Base-by-base conservation (phyloP, 495 filamentous ascomycete species). In the Aspergillus panamensis region DNA sequence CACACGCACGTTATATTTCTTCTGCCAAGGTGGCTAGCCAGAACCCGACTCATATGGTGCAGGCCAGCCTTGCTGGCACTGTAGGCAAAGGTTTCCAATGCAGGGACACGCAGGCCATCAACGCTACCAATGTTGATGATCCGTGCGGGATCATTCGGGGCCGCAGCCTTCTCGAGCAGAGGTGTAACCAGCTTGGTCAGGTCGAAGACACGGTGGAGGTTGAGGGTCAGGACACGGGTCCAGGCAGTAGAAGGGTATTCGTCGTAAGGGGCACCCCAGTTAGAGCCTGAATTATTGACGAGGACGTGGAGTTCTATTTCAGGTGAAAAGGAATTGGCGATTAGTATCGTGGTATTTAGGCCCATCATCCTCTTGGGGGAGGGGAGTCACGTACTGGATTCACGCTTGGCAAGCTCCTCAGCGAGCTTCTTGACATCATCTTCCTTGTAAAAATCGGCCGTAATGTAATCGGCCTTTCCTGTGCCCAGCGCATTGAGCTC, bases 161-260 rank as follows among this genome's bases (percentile, higher is more conserved):
- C 65, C 13, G 77, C 69, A 1, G 69, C 79, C 55, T 75, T 79
- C 70, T 89, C 85, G 49, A 94, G 74, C 21, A 91, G 73, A 2
- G 89, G 89, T 2, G 88, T 87, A 16, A 90, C 79, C 3, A 82
- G 75, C 68, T 88, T 86, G 5, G 90, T 91, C 10, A 91, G 77
- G 54, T 88, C 88, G 71, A 91, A 95, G 50, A 92, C 85, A 17
- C 87, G 84, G 54, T 91, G 84, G 8, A 93, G 81, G 70, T 94
- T 94, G 37, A 91, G 82, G 20, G 87, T 91, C 20, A 92, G 77
- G 6, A 92, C 84, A 51, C 87, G 80, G 4, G 79, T 83, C 85
- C 84, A 87, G 50, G 88, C 90, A 3, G 78, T 69, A 53, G 83
- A 79, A 4, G 85, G 84, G 75, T 89, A 92, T 59, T 82, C 81